Evolutionary conservation across 495 filamentous ascomycete species (phyloP).

Genomic region (Daldinia loculata): DNA sequence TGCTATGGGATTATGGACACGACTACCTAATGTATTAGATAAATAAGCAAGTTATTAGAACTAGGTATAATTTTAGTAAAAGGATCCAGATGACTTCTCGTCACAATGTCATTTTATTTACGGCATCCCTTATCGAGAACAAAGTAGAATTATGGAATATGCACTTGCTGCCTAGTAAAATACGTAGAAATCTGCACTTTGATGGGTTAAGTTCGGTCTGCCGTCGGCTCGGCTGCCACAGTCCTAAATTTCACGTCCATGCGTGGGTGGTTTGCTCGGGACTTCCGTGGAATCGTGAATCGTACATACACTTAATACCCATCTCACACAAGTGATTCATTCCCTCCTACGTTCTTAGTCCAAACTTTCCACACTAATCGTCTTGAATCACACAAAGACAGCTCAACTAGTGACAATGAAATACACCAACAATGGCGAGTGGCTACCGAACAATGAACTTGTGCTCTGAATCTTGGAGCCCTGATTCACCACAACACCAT

Average conservation of each 20-base stretch:
- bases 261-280: not conserved
- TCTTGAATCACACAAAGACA: not conserved
- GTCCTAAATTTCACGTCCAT: not conserved
- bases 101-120: not conserved
- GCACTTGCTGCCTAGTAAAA: not conserved
- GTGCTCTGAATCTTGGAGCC: not conserved
- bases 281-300: not conserved
- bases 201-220: not conserved
- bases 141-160: not conserved
- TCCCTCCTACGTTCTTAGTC: not conserved
- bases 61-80: not conserved
- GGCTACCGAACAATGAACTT: not conserved
- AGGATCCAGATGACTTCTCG: not conserved
- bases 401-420: constrained; percentile 1
- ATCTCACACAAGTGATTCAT: not conserved
- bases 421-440: not conserved
- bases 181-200: not conserved
- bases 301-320: not conserved
- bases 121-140: not conserved
- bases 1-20: not conserved
- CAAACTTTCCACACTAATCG: not conserved
- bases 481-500: not conserved
- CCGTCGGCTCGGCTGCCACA: not conserved
- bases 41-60: not conserved
- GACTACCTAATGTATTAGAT: not conserved